A percentile compares a stretch with the other conserved stretches of the same genome.
phyloP scores from a whole-genome alignment of 2,329 filamentous ascomycete species.

The Samsoniella hepiali region DNA sequence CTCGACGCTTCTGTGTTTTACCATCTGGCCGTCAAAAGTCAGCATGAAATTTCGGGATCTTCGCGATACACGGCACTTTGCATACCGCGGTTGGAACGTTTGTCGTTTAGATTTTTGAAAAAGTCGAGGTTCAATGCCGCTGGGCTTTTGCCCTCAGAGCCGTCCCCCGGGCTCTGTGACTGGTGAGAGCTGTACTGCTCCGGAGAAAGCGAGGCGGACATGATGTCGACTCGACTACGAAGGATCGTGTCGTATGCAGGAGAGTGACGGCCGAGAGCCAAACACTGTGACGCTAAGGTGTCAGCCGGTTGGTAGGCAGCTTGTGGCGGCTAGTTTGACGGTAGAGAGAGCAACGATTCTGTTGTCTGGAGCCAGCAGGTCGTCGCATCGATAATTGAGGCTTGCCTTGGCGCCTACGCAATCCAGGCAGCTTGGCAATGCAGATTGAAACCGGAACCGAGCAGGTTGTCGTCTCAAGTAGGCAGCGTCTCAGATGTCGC shows the following conservation, averaged over 20 bases:
- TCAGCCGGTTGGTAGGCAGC: background rate
- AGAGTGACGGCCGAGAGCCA: background rate
- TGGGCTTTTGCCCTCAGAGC: conserved; percentile 33
- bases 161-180: conserved; percentile 27
- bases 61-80: background rate
- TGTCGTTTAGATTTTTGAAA: conserved; percentile 66
- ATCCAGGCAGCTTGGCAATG: background rate
- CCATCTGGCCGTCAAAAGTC: conserved; percentile 56
- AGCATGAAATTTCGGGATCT: background rate
- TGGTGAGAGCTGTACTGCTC: conserved; percentile 31
- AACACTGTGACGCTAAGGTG: background rate
- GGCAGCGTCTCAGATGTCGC: conserved; percentile 11
- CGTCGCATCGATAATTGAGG: background rate
- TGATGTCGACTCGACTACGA: background rate
- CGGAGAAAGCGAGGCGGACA: conserved; percentile 42
- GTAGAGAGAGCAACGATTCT: background rate
- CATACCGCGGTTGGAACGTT: conserved; percentile 73
- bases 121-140: conserved; percentile 55
- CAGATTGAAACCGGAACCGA: conserved; percentile 14
- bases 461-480: conserved; percentile 14
- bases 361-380: background rate
- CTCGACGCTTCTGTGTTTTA: conserved; percentile 80
- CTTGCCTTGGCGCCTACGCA: background rate
- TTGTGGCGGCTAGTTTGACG: background rate
- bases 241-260: background rate